Evolutionary conservation across 1,284 basidiomycete genomes (phyloP).

Genomic region (Cutaneotrichosporon arboriforme): DNA sequence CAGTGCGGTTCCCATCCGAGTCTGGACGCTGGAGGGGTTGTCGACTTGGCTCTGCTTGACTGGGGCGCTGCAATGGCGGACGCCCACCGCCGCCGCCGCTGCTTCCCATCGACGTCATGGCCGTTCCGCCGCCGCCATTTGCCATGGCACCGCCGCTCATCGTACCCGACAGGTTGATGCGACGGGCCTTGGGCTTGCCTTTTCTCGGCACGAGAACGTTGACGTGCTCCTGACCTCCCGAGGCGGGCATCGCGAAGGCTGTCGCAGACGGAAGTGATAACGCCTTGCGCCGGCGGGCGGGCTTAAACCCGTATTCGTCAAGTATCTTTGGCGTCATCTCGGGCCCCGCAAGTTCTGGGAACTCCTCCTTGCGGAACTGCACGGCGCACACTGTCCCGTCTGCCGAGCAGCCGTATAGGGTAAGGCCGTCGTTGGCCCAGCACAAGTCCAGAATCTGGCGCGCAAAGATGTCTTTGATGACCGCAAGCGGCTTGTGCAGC

Average conservation of each 20-base stretch:
- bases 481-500: constrained; percentile 78
- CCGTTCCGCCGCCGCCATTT: background rate
- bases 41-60: constrained; percentile 2
- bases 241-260: constrained; percentile 11
- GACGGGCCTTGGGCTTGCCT: constrained; percentile 15
- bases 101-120: background rate
- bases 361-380: constrained; percentile 69
- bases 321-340: constrained; percentile 70
- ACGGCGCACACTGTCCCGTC: constrained; percentile 91
- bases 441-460: constrained; percentile 90
- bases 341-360: constrained; percentile 74
- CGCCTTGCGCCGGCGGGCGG: constrained; percentile 14
- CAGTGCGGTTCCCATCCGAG: background rate
- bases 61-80: background rate
- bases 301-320: constrained; percentile 65
- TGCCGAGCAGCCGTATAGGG: constrained; percentile 89
- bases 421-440: constrained; percentile 89
- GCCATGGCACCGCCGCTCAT: constrained; percentile 10
- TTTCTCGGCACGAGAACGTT: constrained; percentile 22
- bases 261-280: constrained; percentile 20
- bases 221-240: constrained; percentile 14
- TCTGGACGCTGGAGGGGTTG: background rate
- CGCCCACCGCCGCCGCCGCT: background rate
- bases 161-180: constrained; percentile 11
- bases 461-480: constrained; percentile 89